A percentile compares a stretch with the other conserved stretches of the same genome.
phyloP scores from a whole-genome alignment of 306 rosid species.

The Corylus avellana region DNA sequence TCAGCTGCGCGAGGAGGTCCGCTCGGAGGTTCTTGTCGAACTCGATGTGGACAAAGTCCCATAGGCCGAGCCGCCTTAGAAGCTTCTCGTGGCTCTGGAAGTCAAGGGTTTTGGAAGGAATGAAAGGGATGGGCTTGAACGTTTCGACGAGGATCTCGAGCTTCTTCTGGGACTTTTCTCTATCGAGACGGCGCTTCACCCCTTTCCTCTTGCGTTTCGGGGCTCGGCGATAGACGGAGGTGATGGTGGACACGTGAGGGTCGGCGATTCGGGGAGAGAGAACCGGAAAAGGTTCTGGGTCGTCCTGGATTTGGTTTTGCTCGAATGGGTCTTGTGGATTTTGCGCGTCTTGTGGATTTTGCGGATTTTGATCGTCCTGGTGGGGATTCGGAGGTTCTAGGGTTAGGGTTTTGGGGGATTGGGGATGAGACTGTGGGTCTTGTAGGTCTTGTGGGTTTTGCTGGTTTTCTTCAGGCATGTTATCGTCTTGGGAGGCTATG shows the following conservation, averaged over 20 bases:
- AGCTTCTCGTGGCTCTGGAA: constrained; percentile 61
- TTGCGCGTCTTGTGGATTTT: constrained; percentile 12
- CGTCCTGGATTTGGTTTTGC: constrained; percentile 26
- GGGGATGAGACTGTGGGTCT: constrained; percentile 5
- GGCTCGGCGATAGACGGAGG: constrained; percentile 34
- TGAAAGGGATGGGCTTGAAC: constrained; percentile 75
- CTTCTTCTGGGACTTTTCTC: constrained; percentile 49
- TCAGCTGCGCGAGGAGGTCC: constrained; percentile 66
- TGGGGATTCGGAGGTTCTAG: constrained; percentile 14
- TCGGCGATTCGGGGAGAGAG: constrained; percentile 38
- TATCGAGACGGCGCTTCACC: constrained; percentile 33
- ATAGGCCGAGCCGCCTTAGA: constrained; percentile 66
- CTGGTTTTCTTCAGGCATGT: background rate
- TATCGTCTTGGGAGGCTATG: constrained; percentile 10
- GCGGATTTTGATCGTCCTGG: constrained; percentile 7
- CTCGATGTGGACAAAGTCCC: constrained; percentile 77
- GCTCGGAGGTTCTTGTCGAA: constrained; percentile 52
- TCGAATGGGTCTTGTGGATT: constrained; percentile 14
- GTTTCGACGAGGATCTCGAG: constrained; percentile 47
- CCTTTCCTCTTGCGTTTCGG: constrained; percentile 38
- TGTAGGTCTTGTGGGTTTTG: background rate
- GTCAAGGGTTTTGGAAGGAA: constrained; percentile 56
- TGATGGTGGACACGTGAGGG: background rate
- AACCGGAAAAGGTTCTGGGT: constrained; percentile 30
- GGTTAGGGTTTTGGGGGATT: constrained; percentile 24